Evolutionary conservation across 1,139 yeast species (phyloP), one percentile per base, ranked within the genome.

Genomic region (Kurtzmaniella quercitrusa): DNA sequence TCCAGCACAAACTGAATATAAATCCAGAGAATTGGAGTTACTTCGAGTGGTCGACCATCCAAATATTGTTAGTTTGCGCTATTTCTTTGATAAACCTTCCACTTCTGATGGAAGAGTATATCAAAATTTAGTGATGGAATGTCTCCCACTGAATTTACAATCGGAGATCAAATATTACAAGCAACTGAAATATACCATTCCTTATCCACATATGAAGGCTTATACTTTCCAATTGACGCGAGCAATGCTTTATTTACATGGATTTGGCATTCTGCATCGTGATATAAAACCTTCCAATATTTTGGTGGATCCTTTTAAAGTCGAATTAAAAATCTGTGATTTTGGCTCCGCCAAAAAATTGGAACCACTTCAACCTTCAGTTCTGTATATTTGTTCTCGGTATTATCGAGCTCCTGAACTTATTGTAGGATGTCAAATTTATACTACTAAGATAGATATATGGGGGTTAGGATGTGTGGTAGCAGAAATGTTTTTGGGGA

Each of bases 401-500:
- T 85, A 83, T 59, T 85, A 85, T 62, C 75, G 94, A 59, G 93
- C 94, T 2, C 95, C 95, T 1, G 95, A 85, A 62, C 68, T 85
- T 50, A 84, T 85, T 55, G 81, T 85, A 48, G 95, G 93, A 1
- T 84, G 89, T 55, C 77, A 85, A 37, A 70, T 79, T 42, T 86
- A 86, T 58, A 77, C 90, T 2, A 84, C 93, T 7, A 85, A 84
- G 56, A 85, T 86, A 47, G 95, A 86, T 60, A 80, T 85, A 47
- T 86, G 95, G 95, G 93, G 93, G 1, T 69, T 85, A 45, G 95
- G 95, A 1, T 86, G 95, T 70, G 93, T 85, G 9, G 69, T 85
- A 51, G 93, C 93, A 16, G 94, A 86, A 62, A 85, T 86, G 91
- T 75, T 84, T 50, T 71, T 85, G 56, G 91, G 93, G 27, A 83